Conservation (phyloP, 2,329 filamentous ascomycete genomes). For the Lizonia empirigonia region DNA sequence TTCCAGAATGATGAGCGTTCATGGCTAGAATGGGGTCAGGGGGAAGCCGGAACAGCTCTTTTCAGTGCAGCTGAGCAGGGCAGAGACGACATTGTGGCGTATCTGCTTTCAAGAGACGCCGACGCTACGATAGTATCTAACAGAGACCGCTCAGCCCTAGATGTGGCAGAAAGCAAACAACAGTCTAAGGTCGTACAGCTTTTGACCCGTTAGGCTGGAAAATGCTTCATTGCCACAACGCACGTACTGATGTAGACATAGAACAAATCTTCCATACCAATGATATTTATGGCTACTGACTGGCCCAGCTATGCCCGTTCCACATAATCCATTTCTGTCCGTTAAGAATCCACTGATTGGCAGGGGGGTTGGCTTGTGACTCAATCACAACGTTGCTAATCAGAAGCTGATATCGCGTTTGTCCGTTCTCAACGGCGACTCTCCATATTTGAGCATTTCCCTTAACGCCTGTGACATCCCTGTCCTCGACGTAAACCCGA, state of each 20-base stretch:
- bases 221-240: not conserved
- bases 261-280: not conserved
- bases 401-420: not conserved
- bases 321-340: not conserved
- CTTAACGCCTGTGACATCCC: not conserved
- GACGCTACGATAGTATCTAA: not conserved
- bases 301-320: not conserved
- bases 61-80: not conserved
- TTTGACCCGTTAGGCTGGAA: not conserved
- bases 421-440: not conserved
- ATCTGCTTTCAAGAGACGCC: not conserved
- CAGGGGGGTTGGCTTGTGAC: not conserved
- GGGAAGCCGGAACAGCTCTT: not conserved
- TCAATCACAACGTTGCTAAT: not conserved
- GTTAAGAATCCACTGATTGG: not conserved
- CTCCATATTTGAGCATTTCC: not conserved
- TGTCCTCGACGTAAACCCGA: not conserved
- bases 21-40: not conserved
- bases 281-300: not conserved
- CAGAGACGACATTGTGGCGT: not conserved
- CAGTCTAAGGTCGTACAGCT: not conserved
- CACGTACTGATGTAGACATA: not conserved
- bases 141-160: not conserved
- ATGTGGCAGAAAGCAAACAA: not conserved
- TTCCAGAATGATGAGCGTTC: not conserved